Conservation (phyloP, 2,329 filamentous ascomycete species). For the Talaromyces pinophilus region DNA sequence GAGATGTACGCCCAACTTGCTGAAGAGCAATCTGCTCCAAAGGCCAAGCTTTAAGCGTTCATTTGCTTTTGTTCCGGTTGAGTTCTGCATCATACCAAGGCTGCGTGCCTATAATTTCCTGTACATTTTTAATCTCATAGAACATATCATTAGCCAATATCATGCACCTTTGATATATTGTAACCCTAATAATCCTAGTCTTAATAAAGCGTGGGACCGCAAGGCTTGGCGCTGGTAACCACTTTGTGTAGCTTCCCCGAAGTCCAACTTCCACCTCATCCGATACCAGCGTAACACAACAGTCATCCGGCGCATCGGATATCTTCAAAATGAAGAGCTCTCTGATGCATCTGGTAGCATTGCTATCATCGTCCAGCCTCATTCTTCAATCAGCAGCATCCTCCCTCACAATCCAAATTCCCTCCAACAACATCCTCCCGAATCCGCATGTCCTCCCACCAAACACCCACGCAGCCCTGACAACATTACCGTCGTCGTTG, state of each 20-base stretch:
- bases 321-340: conserved; percentile 17
- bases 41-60: conserved; percentile 41
- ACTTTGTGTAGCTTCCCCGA: neutral
- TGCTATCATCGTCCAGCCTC: conserved; percentile 25
- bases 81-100: neutral
- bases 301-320: neutral
- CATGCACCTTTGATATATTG: neutral
- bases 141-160: neutral
- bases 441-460: conserved; percentile 47
- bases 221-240: neutral
- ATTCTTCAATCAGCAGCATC: conserved; percentile 28
- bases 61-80: neutral
- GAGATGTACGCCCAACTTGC: conserved; percentile 60
- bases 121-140: neutral
- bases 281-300: neutral
- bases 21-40: conserved; percentile 40
- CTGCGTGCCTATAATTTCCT: neutral
- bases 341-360: conserved; percentile 25
- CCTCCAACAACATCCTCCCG: conserved; percentile 44
- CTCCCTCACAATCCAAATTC: conserved; percentile 38
- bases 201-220: neutral
- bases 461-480: conserved; percentile 56
- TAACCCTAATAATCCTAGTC: neutral
- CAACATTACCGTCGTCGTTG: conserved; percentile 44
- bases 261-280: neutral